These are phyloP conservation scores for Marvania coccoides DNA, from an alignment of 139 green algal genomes.

Conservation along the genomic window DNA sequence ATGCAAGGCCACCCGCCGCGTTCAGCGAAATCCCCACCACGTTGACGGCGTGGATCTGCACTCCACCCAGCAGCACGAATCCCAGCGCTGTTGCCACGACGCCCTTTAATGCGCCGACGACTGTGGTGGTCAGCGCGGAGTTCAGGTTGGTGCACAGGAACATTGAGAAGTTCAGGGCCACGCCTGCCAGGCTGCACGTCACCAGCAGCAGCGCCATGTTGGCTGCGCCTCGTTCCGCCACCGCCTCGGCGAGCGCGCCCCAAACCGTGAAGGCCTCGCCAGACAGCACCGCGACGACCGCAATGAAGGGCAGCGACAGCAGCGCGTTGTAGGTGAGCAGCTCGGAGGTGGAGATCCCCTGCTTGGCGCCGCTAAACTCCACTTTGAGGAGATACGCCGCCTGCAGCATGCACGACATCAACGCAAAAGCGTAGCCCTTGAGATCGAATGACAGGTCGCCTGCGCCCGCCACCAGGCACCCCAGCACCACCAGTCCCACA, in stretches of 20 bases:
- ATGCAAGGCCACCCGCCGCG: conserved; percentile 17
- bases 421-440: conserved; percentile 50
- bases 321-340: conserved; percentile 52
- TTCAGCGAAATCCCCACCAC: conserved; percentile 51
- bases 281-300: conserved; percentile 14
- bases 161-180: conserved; percentile 51
- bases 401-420: conserved; percentile 51
- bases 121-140: conserved; percentile 68
- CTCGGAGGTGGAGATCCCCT: conserved; percentile 17
- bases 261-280: conserved; percentile 11
- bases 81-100: conserved; percentile 46
- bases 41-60: conserved; percentile 34
- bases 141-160: conserved; percentile 70
- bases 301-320: conserved; percentile 44
- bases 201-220: conserved; percentile 3
- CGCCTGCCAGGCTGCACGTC: conserved; percentile 13
- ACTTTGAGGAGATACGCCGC: conserved; percentile 70
- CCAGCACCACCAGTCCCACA: conserved; percentile 45
- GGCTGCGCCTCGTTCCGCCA: neutral
- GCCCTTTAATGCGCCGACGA: conserved; percentile 51
- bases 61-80: conserved; percentile 59
- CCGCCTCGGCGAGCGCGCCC: neutral
- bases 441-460: conserved; percentile 53
- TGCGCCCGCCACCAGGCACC: conserved; percentile 44
- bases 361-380: conserved; percentile 35